phyloP scores from a whole-genome alignment of 2,329 filamentous ascomycete genomes.

The Aureobasidium leucospermi region DNA sequence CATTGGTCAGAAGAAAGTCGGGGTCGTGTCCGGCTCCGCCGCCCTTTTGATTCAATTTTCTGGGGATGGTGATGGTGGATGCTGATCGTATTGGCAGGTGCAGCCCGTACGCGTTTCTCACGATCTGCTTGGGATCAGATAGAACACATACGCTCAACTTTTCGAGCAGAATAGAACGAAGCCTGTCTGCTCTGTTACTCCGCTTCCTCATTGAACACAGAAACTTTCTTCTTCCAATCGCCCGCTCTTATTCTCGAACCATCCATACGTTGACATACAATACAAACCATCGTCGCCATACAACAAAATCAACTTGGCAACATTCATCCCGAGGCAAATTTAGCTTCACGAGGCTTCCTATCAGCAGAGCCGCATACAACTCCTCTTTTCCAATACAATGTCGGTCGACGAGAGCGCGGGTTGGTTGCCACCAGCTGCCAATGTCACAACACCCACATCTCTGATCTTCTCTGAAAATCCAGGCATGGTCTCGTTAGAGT shows the following conservation, averaged over 20 bases:
- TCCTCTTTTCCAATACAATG: neutral
- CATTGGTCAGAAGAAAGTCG: neutral
- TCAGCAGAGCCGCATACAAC: neutral
- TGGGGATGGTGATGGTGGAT: neutral
- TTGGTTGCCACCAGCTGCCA: conserved; percentile 1
- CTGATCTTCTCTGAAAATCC: conserved; percentile 17
- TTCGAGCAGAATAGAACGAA: neutral
- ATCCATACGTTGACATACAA: neutral
- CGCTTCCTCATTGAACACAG: neutral
- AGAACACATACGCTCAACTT: neutral
- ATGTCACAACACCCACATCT: conserved; percentile 11
- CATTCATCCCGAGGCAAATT: neutral
- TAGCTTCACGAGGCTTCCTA: neutral
- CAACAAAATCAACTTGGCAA: neutral
- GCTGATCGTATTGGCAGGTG: neutral
- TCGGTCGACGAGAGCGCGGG: conserved; percentile 3
- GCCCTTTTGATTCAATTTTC: neutral
- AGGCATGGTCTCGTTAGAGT: conserved; percentile 20
- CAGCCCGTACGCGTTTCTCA: neutral
- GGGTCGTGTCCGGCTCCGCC: neutral
- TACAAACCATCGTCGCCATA: neutral
- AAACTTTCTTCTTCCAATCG: neutral
- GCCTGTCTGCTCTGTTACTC: neutral
- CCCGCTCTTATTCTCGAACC: neutral
- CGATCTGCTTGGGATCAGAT: neutral